Conservation (phyloP, 2,329 filamentous ascomycete species). For the Stagonosporopsis chrysanthemi region DNA sequence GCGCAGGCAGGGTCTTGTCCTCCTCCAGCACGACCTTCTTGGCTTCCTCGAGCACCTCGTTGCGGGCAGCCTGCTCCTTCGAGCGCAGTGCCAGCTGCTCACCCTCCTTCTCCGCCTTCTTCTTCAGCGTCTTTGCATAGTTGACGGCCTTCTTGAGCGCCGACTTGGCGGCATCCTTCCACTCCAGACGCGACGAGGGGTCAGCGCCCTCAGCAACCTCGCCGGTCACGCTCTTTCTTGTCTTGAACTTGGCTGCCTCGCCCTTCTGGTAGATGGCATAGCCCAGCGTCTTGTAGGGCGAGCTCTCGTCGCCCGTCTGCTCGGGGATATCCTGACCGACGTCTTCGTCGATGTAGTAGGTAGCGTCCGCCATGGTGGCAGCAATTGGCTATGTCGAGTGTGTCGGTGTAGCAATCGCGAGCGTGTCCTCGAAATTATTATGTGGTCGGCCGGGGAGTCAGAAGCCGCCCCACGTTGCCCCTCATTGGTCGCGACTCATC, state of each 20-base stretch:
- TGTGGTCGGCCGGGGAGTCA: constrained; percentile 31
- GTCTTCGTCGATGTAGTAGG: constrained; percentile 82
- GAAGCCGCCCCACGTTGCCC: constrained; percentile 27
- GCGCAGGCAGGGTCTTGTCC: constrained; percentile 74
- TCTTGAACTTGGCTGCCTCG: constrained; percentile 69
- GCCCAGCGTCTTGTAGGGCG: constrained; percentile 82
- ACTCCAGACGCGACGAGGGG: constrained; percentile 69
- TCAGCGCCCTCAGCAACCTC: constrained; percentile 59
- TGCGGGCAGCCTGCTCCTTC: constrained; percentile 74
- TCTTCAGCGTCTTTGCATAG: constrained; percentile 77
- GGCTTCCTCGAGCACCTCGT: constrained; percentile 78
- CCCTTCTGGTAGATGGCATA: constrained; percentile 78
- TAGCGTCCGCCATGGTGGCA: constrained; percentile 49
- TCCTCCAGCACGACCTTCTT: constrained; percentile 78
- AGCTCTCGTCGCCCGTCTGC: constrained; percentile 72
- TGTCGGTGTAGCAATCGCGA: constrained; percentile 26
- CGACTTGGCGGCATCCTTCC: constrained; percentile 84
- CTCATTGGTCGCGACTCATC: constrained; percentile 35
- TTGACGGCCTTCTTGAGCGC: constrained; percentile 85
- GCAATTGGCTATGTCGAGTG: constrained; percentile 34
- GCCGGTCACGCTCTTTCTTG: constrained; percentile 62
- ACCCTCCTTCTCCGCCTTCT: constrained; percentile 81
- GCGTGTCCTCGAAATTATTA: constrained; percentile 39
- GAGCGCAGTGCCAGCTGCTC: constrained; percentile 75
- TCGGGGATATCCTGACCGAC: constrained; percentile 73